A percentile compares a stretch with the other conserved stretches of the same genome.
phyloP scores from a whole-genome alignment of 2,329 filamentous ascomycete species.

The Neurospora crassa region DNA sequence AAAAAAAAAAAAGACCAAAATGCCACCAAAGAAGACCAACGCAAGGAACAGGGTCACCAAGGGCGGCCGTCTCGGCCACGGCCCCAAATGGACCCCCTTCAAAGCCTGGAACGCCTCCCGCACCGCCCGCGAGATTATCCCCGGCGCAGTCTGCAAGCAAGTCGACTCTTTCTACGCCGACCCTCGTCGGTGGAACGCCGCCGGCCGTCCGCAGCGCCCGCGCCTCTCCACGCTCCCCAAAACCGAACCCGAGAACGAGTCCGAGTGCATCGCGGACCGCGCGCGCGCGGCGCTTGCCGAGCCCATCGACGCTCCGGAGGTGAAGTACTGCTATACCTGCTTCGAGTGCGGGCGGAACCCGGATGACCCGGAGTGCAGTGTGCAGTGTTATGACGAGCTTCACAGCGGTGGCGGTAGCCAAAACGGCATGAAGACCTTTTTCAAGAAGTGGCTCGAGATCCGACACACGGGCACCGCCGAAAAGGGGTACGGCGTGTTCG shows the following conservation, averaged over 20 bases:
- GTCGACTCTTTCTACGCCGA: background rate
- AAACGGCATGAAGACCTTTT: background rate
- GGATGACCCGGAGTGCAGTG: background rate
- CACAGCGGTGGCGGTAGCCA: background rate
- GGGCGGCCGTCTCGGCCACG: background rate
- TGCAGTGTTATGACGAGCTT: background rate
- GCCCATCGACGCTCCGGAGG: background rate
- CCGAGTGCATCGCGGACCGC: background rate
- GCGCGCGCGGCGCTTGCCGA: background rate
- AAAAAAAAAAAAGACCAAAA: background rate
- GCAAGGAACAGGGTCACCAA: background rate
- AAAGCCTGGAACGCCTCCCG: background rate
- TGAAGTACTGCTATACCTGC: background rate
- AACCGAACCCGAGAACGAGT: background rate
- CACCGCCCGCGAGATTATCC: background rate
- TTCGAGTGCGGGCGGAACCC: background rate
- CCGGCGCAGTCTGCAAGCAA: background rate
- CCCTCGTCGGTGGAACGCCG: background rate
- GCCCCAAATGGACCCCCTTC: background rate
- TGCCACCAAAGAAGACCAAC: background rate
- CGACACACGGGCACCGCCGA: background rate
- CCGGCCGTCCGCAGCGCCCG: background rate
- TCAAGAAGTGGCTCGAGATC: constrained; percentile 4
- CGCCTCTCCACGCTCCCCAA: background rate
- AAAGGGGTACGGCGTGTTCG: constrained; percentile 6